phyloP scores from a whole-genome alignment of 768 basidiomycete species.

The Tylopilus vinaceipallidus region DNA sequence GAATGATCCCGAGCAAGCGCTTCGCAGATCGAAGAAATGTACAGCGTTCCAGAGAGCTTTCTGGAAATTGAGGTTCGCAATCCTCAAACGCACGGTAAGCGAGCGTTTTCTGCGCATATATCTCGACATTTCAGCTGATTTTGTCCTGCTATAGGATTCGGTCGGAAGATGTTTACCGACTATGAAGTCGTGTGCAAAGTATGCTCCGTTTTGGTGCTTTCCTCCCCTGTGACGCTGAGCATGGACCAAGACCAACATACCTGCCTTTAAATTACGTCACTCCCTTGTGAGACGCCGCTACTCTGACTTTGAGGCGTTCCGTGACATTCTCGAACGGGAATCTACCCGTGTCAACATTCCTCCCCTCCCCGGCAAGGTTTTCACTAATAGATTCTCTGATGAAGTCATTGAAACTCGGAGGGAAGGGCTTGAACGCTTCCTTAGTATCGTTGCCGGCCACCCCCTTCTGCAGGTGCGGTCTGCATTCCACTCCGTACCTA shows the following conservation, averaged over 20 bases:
- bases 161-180: slow-evolving; percentile 99
- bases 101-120: background rate
- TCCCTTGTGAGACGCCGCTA: slow-evolving; percentile 86
- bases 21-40: slow-evolving; percentile 93
- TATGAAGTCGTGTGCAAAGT: slow-evolving; percentile 99
- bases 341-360: slow-evolving; percentile 98
- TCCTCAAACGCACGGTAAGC: slow-evolving; percentile 90
- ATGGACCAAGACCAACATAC: slow-evolving; percentile 84
- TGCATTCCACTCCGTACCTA: background rate
- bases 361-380: slow-evolving; percentile 94
- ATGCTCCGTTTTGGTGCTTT: slow-evolving; percentile 3
- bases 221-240: slow-evolving; percentile 4
- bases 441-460: slow-evolving; percentile 96
- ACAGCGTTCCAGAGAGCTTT: slow-evolving; percentile 94
- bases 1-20: slow-evolving; percentile 35
- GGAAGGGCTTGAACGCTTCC: slow-evolving; percentile 92
- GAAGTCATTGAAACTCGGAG: slow-evolving; percentile 92
- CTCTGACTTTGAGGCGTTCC: slow-evolving; percentile 94
- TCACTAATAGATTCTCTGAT: slow-evolving; percentile 97
- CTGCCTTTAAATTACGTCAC: slow-evolving; percentile 96
- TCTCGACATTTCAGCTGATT: background rate
- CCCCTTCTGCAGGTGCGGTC: slow-evolving; percentile 84
- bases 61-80: slow-evolving; percentile 97
- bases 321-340: slow-evolving; percentile 96
- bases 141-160: slow-evolving; percentile 65